Base-by-base conservation (phyloP, 2,329 filamentous ascomycete species). In the Scedosporium apiospermum region DNA sequence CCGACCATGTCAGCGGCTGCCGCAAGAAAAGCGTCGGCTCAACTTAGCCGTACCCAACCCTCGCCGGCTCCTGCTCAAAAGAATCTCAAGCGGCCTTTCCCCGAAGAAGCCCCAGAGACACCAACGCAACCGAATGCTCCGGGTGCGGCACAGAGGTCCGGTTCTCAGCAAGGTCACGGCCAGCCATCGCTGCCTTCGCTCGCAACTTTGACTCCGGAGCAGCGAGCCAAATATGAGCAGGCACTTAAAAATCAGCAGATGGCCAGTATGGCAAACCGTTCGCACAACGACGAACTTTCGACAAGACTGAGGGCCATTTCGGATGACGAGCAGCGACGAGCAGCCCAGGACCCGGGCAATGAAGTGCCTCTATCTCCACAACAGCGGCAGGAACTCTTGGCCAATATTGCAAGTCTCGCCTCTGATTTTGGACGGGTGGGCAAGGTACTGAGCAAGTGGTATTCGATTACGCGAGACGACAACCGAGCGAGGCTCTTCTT, bases 401-500 rank as follows among this genome's bases (percentile, higher is more conserved):
- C 68, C n/a, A 82, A 78, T 67, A 73, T 83, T 1, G 67, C 70
- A 60, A 72, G 73, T 6, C 75, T 79, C 23, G 71, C 73, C 1
- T 65, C 69, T 0, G 76, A 80, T 26, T 77, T 83, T 70, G 67
- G 66, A 21, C 79, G 78, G 65, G 71, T 83, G 21, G 76, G 76
- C 18, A 77, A 75, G 63, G 72, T 73, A 1, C 68, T 84, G 3
- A 72, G 70, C 30, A 77, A 72, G 23, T 84, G 81, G 81, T 84
- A 80, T 64, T 67, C 69, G 3, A 67, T 78, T 21, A 80, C 78
- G 0, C 74, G 72, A 16, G 81, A 85, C 63, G 81, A 85, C 62
- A 68, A 66, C 10, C 77, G 81, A 44, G 78, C 80, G 4, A 78
- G 73, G 65, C 75, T 77, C 72, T 84, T 82, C 65, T 82, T 84